Conservation (phyloP, 495 filamentous ascomycete species). For the Annulohypoxylon nitens region DNA sequence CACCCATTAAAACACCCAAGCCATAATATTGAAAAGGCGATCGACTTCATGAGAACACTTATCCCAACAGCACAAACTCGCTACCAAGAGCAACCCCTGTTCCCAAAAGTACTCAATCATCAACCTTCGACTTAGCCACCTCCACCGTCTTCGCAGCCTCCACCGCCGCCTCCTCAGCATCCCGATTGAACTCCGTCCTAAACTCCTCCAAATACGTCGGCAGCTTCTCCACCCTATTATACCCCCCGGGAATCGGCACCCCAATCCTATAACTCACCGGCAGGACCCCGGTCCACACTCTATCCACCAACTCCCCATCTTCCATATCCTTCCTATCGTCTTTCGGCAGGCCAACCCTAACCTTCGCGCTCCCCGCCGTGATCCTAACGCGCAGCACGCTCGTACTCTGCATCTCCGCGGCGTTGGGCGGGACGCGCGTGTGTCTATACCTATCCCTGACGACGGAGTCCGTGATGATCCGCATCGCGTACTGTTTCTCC, state of each 20-base stretch:
- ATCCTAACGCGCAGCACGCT: slow-evolving; percentile 78
- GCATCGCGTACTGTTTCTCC: slow-evolving; percentile 88
- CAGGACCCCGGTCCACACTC: slow-evolving; percentile 88
- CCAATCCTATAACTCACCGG: slow-evolving; percentile 77
- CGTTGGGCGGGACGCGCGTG: slow-evolving; percentile 77
- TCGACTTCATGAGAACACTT: too few relatives aligned
- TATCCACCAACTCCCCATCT: slow-evolving; percentile 68
- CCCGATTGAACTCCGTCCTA: slow-evolving; percentile 66
- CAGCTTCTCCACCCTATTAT: slow-evolving; percentile 69
- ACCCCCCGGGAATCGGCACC: slow-evolving; percentile 73
- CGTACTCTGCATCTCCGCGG: slow-evolving; percentile 82
- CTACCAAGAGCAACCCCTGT: background rate
- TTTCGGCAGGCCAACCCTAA: slow-evolving; percentile 73
- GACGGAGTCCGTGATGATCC: slow-evolving; percentile 81
- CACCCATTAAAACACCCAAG: too few relatives aligned
- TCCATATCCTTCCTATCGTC: slow-evolving; percentile 79
- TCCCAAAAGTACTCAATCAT: slow-evolving; percentile 3
- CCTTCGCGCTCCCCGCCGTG: slow-evolving; percentile 81
- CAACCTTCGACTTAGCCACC: slow-evolving; percentile 48
- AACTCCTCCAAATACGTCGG: slow-evolving; percentile 75
- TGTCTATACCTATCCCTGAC: slow-evolving; percentile 76
- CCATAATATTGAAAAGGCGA: too few relatives aligned
- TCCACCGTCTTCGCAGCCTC: slow-evolving; percentile 57
- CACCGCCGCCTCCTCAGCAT: slow-evolving; percentile 66
- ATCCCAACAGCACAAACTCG: too few relatives aligned